Evolutionary conservation across 139 green algal genomes (phyloP), one percentile per base, ranked within the genome.

Genomic region (Chlorella ohadii): DNA sequence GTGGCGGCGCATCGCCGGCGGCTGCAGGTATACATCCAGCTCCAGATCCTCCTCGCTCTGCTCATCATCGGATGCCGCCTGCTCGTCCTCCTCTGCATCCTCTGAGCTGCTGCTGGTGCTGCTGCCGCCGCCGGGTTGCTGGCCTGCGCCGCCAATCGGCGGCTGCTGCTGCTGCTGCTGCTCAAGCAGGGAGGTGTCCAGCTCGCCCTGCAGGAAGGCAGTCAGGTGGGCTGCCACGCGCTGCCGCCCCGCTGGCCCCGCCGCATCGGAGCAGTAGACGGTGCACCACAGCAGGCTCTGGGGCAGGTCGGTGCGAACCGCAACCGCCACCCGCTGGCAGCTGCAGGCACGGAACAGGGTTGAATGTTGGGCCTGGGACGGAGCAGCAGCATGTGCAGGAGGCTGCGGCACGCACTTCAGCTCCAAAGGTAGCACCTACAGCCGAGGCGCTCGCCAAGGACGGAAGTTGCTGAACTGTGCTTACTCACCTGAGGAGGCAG

Each of bases 321-420:
- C 93, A 6, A 94, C 85, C 12, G 86, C 90, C 59, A 95, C 92
- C 28, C 90, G 91, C 83, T 96, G 86, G 71, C 90, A 93, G 87
- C 87, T 94, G 76, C 59, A 63, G 71, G 51, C 41, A 91, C 81
- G 38, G 61, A 13, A 4, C 16, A 33, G 36, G 38, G 71, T 23
- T 34, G 36, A 34, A 33, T 36, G 27, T 15, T 9, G 16, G 33
- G 9, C 12, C 1, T 36, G 20, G 16, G 16, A 38, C 36, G 38
- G 33, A 33, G 28, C n/a, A 55, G 16, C 17, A 31, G 4, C 41
- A 9, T 51, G 44, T 51, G 44, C 9, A 9, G 44, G 44, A 51
- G 44, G 44, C 6, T 51, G 44, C 7, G 9, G 44, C 9, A 6
- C 6, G 27, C 7, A 79, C n/a, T n/a, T n/a, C n/a, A n/a, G n/a